A percentile compares a stretch with the other conserved stretches of the same genome.
These are phyloP conservation scores for Hymenoscyphus linearis DNA, from an alignment of 2,329 filamentous ascomycete genomes.

Conservation along the genomic window DNA sequence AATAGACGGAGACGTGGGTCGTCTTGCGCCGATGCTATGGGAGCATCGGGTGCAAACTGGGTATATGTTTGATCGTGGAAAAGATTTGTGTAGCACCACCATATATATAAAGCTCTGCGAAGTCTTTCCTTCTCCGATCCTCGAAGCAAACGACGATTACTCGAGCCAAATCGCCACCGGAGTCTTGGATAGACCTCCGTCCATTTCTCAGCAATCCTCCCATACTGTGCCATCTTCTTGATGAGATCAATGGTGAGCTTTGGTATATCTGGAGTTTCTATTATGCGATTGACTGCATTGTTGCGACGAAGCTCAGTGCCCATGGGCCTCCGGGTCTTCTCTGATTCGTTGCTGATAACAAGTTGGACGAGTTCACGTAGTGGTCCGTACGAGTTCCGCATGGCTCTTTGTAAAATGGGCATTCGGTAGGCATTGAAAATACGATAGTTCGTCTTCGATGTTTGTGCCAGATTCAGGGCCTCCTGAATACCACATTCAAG, in stretches of 20 bases:
- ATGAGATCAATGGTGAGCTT: slow-evolving; percentile 27
- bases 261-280: slow-evolving; percentile 17
- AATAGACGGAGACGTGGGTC: slow-evolving; percentile 28
- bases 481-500: slow-evolving; percentile 26
- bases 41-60: slow-evolving; percentile 26
- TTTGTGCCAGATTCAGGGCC: slow-evolving; percentile 28
- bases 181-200: slow-evolving; percentile 30
- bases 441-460: slow-evolving; percentile 25
- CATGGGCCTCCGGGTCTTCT: slow-evolving; percentile 25
- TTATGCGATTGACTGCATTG: slow-evolving; percentile 22
- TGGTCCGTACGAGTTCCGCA: slow-evolving; percentile 28
- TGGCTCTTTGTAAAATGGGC: slow-evolving; percentile 21
- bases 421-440: slow-evolving; percentile 26
- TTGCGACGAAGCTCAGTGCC: slow-evolving; percentile 28
- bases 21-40: slow-evolving; percentile 17
- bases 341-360: slow-evolving; percentile 26
- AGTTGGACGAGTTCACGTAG: slow-evolving; percentile 27
- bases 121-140: slow-evolving; percentile 26
- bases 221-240: slow-evolving; percentile 29
- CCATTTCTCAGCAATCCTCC: slow-evolving; percentile 28
- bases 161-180: slow-evolving; percentile 28
- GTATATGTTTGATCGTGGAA: slow-evolving; percentile 30
- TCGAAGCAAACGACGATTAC: slow-evolving; percentile 28
- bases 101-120: slow-evolving; percentile 28
- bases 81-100: slow-evolving; percentile 30